Evolutionary conservation across 2,329 filamentous ascomycete species (phyloP), one percentile per base, ranked within the genome.

Genomic region (Zelopaecilomyces penicillatus): DNA sequence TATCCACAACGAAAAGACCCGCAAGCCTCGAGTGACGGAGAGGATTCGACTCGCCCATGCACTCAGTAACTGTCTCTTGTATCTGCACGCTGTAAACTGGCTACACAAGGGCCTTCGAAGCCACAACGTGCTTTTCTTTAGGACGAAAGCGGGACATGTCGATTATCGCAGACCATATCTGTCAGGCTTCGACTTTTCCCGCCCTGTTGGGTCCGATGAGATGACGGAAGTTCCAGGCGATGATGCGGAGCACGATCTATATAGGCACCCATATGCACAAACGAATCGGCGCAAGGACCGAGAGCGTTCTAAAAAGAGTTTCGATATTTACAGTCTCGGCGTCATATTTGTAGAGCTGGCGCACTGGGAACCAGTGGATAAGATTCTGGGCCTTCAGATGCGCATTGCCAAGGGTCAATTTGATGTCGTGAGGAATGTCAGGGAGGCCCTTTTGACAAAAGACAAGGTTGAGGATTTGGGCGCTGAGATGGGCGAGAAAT

Each of bases 101-200:
- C 64, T 79, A 5, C 75, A 78, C 62, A 79, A 80, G 52, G 74
- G 73, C n/a, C 62, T 79, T 5, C 69, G 74, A 9, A 71, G 68
- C 46, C 62, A 73, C 44, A 78, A 75, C 52, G 65, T 79, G 30
- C 55, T 79, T 8, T 76, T 78, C 56, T 76, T 75, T 54, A 60
- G 60, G 30, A 49, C 53, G 29, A 46, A 46, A 29, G 38, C 46
- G 26, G 59, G 57, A 47, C 43, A 49, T 26, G 59, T 71, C 36
- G 61, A 69, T 46, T 68, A 66, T 44, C 50, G 52, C 7, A 57
- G 61, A 30, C 73, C 72, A 0, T 70, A 65, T 47, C 60, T 78
- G 34, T 72, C 68, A 1, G 74, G 75, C 31, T 78, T 78, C 57
- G 75, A 78, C 48, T 77, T 74, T 51, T 68, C 70, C 2, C 68